A percentile compares a stretch with the other conserved stretches of the same genome.
These are phyloP conservation scores for Beta lomatogona DNA, from an alignment of 179 eudicot species.

Conservation along the genomic window DNA sequence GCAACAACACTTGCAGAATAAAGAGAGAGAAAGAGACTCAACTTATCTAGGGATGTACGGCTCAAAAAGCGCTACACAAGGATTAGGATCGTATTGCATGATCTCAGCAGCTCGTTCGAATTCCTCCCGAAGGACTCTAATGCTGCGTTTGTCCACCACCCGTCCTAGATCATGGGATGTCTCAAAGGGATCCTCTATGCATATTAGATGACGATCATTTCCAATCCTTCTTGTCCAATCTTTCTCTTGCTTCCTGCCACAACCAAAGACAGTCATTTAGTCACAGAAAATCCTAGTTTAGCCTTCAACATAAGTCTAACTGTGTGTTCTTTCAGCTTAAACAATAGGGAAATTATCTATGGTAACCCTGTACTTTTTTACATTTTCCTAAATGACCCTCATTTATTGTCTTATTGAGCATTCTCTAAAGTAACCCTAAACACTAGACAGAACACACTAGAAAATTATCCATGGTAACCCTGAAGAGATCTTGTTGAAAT, in stretches of 20 bases:
- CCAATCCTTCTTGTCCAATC: slow-evolving; percentile 98
- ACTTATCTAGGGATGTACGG: slow-evolving; percentile 56
- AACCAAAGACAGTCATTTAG: background rate
- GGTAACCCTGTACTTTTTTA: too few relatives aligned
- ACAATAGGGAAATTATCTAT: too few relatives aligned
- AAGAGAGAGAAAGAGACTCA: background rate
- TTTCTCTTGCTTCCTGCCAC: slow-evolving; percentile 72
- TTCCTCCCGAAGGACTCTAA: slow-evolving; percentile 86
- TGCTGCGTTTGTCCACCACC: slow-evolving; percentile 88
- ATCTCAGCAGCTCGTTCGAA: slow-evolving; percentile 95
- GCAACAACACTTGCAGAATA: slow-evolving; percentile 20
- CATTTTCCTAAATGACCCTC: too few relatives aligned
- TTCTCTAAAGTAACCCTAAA: too few relatives aligned
- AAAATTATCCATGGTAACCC: too few relatives aligned
- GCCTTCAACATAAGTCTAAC: background rate
- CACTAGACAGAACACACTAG: too few relatives aligned
- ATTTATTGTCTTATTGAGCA: too few relatives aligned
- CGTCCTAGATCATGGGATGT: slow-evolving; percentile 87
- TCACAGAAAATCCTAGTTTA: background rate
- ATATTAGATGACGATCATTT: slow-evolving; percentile 91
- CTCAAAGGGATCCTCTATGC: slow-evolving; percentile 98
- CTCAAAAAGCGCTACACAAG: slow-evolving; percentile 66
- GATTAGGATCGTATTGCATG: slow-evolving; percentile 73
- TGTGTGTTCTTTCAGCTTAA: too few relatives aligned
- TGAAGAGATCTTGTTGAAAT: too few relatives aligned